Conservation (phyloP, 495 filamentous ascomycete species). For the Chlorociboria aeruginascens region DNA sequence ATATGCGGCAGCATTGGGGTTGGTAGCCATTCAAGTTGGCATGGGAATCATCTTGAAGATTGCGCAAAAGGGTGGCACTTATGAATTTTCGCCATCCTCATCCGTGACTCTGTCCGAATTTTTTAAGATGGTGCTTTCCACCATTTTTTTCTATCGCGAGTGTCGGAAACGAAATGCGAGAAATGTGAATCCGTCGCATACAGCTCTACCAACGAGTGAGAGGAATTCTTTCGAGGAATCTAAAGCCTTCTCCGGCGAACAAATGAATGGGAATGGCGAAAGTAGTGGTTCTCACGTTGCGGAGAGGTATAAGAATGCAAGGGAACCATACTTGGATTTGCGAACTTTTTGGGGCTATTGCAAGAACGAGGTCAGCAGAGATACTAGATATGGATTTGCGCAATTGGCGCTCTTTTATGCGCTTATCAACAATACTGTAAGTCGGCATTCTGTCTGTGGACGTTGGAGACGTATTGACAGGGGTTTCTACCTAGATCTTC, state of each 20-base stretch:
- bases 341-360: too few species aligned
- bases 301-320: too few species aligned
- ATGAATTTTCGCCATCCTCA: slow-evolving; percentile 18
- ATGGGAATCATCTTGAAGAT: slow-evolving; percentile 19
- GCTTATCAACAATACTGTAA: slow-evolving; percentile 20
- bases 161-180: neutral
- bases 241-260: too few species aligned
- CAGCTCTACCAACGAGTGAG: too few species aligned
- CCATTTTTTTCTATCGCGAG: neutral
- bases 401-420: slow-evolving; percentile 20
- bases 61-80: slow-evolving; percentile 14
- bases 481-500: slow-evolving; percentile 6
- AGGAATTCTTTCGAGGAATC: too few species aligned
- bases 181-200: too few species aligned
- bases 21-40: slow-evolving; percentile 18
- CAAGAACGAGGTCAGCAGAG: slow-evolving; percentile 11
- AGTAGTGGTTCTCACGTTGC: too few species aligned
- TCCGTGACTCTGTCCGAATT: slow-evolving; percentile 21
- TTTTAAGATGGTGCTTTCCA: slow-evolving; percentile 18
- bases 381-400: slow-evolving; percentile 17
- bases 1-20: slow-evolving; percentile 11
- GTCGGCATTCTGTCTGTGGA: neutral
- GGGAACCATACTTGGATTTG: too few species aligned
- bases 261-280: too few species aligned
- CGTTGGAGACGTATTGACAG: neutral